phyloP scores from a whole-genome alignment of 805 yeast species.

The Pichia kluyveri region DNA sequence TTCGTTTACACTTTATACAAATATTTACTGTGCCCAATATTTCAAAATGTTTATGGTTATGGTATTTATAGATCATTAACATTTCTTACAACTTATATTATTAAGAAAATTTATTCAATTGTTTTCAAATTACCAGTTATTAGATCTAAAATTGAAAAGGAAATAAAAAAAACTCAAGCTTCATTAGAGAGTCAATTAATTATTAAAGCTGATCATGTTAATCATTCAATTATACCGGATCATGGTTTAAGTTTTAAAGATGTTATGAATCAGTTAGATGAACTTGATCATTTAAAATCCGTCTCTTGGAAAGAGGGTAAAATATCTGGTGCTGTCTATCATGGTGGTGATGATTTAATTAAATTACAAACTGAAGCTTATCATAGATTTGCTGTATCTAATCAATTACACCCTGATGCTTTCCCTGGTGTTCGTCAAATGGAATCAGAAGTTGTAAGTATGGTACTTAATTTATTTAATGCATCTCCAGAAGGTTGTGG shows the following conservation, averaged over 20 bases:
- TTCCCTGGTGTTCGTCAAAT: conserved; percentile 94
- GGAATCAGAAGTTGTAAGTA: conserved; percentile 91
- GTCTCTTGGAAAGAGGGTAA: conserved; percentile 74
- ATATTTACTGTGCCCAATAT: conserved; percentile 2
- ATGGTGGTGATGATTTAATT: conserved; percentile 79
- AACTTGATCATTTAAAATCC: conserved; percentile 45
- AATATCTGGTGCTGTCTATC: conserved; percentile 94
- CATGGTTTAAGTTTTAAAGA: conserved; percentile 42
- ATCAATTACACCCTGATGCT: conserved; percentile 94
- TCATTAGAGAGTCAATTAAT: conserved; percentile 53
- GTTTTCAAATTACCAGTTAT: conserved; percentile 28
- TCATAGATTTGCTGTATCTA: conserved; percentile 72
- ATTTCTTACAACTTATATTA: conserved; percentile 1
- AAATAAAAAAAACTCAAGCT: conserved; percentile 39
- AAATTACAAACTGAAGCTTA: conserved; percentile 71
- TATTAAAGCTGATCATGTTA: conserved; percentile 37
- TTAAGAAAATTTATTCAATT: conserved; percentile 7
- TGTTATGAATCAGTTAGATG: conserved; percentile 44
- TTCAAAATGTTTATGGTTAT: conserved; percentile 17
- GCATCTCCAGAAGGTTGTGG: conserved; percentile 74
- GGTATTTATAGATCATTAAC: conserved; percentile 15
- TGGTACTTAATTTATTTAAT: conserved; percentile 74
- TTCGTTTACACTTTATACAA: conserved; percentile 6
- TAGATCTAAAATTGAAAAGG: conserved; percentile 47
- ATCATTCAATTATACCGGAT: conserved; percentile 45